Evolutionary conservation across 192 early-diverging fungal species (phyloP), one percentile per base, ranked within the genome.

Genomic region (Lunasporangiospora selenospora): DNA sequence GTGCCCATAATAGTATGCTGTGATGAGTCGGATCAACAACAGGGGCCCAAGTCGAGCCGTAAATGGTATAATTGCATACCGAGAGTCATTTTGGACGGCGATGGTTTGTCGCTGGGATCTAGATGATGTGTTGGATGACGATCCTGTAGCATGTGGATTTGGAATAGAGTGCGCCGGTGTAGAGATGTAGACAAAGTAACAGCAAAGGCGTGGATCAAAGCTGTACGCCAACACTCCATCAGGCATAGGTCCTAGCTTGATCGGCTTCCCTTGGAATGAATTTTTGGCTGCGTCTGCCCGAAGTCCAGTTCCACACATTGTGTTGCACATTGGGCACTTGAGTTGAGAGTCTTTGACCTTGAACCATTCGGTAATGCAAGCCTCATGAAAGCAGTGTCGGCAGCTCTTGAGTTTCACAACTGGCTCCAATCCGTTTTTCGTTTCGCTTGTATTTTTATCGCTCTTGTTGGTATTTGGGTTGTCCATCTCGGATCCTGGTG

Each of bases 1-100:
- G 40, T 78, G 77, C 31, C 65, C 69, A 48, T 78, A 78, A 27
- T 78, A 75, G 43, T 75, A 78, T 23, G 65, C 34, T 21, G 46
- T 16, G 3, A 78, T 49, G 12, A 75, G 26, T 26, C 77, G 59
- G 18, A 78, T 78, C 59, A 78, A 62, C 41, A 78, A 44, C 32
- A 78, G 34, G 9, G 77, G 77, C 1, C 77, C 77, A 21, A 71
- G 40, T 37, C 65, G 64, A 5, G 51, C 50, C 24, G 69, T 55
- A 16, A 78, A 66, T 0, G 77, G 77, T 3, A 71, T 40, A 4
- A 75, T 15, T 10, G 64, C 64, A 32, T 48, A 56, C 12, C 77
- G 69, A 19, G 49, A 21, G 46, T 73, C 55, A 12, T 53, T 31
- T 8, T 48, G 38, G 40, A 78, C 23, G 10, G 34, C 31, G 15